Base-by-base conservation (phyloP, 1,284 basidiomycete genomes). In the Athelia sp. region DNA sequence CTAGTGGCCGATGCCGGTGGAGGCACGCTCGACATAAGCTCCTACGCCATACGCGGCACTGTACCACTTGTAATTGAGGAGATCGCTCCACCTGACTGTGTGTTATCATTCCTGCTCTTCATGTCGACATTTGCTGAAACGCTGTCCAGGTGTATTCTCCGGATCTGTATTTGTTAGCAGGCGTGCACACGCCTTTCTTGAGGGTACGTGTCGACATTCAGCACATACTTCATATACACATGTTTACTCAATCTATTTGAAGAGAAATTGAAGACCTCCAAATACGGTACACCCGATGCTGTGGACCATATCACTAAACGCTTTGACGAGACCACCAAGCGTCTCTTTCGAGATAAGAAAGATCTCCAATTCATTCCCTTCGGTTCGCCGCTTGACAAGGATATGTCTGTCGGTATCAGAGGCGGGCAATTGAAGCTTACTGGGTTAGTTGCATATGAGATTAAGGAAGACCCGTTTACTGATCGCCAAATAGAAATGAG, bases 91-190 rank as follows among this genome's bases (percentile, higher is more conserved):
- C 83, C 87, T 17, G 84, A 88, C 62, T 90, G 87, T 86, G 55
- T 53, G 81, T 64, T n/a, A 29, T 14, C 31, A 3, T 34, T 45
- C 38, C 44, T 38, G 21, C 22, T 31, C 17, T n/a, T 13, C 36
- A 40, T 34, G 13, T 17, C 35, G 17, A 31, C 50, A 34, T 49
- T 45, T 31, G 57, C 50, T 47, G 46, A 19, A 29, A 4, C 6
- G 47, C 50, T 31, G 29, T 36, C 24, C 53, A 86, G 82, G 84
- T 63, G 76, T 87, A 35, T 89, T 89, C 62, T 83, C 85, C 48
- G 86, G 86, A 18, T 87, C 86, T 4, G 83, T 89, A n/a, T 89
- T 89, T 61, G 87, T 89, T 40, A 86, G 83, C 61, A 72, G 84
- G 48, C 67, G 86, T 45, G 85, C 85, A 18, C 69, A 84, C 54